Percentiles rank a stretch among this genome's conserved stretches.
Conservation (phyloP, 345 rosid genomes). For the Populus pruinosa region DNA sequence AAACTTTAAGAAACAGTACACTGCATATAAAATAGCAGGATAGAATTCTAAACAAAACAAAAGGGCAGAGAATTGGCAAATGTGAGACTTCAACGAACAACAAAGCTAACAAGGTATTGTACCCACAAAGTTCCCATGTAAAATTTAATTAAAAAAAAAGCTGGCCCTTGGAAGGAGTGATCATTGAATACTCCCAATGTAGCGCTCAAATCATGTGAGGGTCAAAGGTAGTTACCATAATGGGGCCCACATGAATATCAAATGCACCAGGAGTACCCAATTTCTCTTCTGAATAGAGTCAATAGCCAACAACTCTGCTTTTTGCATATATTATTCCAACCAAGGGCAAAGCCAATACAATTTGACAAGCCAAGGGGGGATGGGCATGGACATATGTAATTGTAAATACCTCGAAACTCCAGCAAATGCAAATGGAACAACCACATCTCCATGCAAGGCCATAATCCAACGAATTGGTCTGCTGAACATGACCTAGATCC, state of each 20-base stretch:
- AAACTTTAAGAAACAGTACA: slow-evolving; percentile 4
- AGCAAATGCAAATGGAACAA: slow-evolving; percentile 81
- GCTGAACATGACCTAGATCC: slow-evolving; percentile 71
- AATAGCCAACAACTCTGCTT: neutral
- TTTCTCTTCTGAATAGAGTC: neutral
- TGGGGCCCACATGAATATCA: too few relatives aligned
- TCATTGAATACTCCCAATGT: too few relatives aligned
- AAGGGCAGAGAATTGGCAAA: neutral
- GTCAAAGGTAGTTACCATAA: too few relatives aligned
- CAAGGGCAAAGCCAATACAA: neutral
- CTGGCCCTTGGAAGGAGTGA: too few relatives aligned
- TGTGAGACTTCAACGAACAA: neutral
- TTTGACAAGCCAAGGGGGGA: neutral
- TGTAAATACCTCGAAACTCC: slow-evolving; percentile 68
- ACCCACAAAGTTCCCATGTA: too few relatives aligned
- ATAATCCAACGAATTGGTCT: slow-evolving; percentile 94
- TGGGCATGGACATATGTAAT: slow-evolving; percentile 10
- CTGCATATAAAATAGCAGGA: neutral
- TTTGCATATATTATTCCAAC: neutral
- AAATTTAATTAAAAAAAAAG: too few relatives aligned
- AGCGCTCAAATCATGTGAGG: too few relatives aligned
- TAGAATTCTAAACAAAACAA: too few relatives aligned
- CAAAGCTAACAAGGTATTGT: too few relatives aligned
- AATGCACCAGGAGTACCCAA: neutral
- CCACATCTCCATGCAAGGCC: slow-evolving; percentile 81